Conservation (phyloP, 208 protist species). For the Borovskyia barvae region DNA sequence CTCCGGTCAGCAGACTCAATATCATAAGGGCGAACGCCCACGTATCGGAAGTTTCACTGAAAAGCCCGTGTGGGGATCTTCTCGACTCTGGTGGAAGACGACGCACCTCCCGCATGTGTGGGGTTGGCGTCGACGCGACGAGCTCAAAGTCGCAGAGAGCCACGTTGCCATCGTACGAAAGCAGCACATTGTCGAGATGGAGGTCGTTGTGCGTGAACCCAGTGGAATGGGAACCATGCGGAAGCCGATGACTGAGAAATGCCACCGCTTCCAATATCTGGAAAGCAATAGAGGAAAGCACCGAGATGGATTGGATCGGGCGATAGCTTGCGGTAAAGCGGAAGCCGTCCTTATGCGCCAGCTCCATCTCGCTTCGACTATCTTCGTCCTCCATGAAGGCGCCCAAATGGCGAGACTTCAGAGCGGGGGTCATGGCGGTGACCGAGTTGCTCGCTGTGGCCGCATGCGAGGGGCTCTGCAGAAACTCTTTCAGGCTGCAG, state of each 20-base stretch:
- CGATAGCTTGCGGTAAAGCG: slow-evolving; percentile 23
- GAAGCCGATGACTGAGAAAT: slow-evolving; percentile 52
- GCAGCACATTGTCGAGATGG: slow-evolving; percentile 77
- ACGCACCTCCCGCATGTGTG: slow-evolving; percentile 5
- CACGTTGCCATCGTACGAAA: slow-evolving; percentile 41
- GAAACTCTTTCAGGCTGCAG: slow-evolving; percentile 64
- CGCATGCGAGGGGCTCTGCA: slow-evolving; percentile 34
- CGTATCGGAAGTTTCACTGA: slow-evolving; percentile 46
- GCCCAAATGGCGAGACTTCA: not conserved
- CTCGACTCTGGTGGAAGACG: slow-evolving; percentile 56
- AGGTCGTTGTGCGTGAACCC: slow-evolving; percentile 87
- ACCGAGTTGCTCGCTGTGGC: not conserved
- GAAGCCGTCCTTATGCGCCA: not conserved
- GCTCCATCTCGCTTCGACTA: too few species aligned
- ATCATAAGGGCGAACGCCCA: slow-evolving; percentile 71
- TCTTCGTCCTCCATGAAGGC: slow-evolving; percentile 8
- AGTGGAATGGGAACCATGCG: slow-evolving; percentile 36
- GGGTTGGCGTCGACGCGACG: slow-evolving; percentile 34
- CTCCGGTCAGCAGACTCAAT: slow-evolving; percentile 70
- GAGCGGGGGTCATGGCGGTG: not conserved
- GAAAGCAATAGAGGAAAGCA: slow-evolving; percentile 56
- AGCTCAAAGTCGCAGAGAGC: slow-evolving; percentile 88
- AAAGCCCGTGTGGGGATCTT: slow-evolving; percentile 69
- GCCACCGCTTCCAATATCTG: slow-evolving; percentile 64
- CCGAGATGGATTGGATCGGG: slow-evolving; percentile 34